Evolutionary conservation across 2,329 filamentous ascomycete genomes (phyloP).

Genomic region (Colletotrichum brevisporum): DNA sequence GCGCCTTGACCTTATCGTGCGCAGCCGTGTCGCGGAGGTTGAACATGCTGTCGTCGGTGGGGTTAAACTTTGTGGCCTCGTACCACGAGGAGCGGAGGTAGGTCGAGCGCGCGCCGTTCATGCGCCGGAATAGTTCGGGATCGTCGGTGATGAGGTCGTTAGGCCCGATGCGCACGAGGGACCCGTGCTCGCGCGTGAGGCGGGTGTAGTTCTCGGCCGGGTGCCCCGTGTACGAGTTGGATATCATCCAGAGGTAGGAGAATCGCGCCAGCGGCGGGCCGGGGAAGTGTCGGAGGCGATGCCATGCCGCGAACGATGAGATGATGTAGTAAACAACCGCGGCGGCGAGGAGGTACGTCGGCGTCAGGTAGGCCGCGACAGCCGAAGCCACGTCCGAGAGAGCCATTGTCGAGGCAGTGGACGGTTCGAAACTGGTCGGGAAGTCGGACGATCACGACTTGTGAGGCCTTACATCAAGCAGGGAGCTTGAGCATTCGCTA

Average conservation of each 20-base stretch:
- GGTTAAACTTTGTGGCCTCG: constrained; percentile 33
- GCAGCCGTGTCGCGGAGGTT: constrained; percentile 50
- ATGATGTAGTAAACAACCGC: constrained; percentile 37
- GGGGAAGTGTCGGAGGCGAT: constrained; percentile 28
- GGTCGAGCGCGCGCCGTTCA: constrained; percentile 34
- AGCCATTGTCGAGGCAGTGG: constrained; percentile 17
- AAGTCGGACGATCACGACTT: too few species aligned
- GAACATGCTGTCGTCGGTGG: constrained; percentile 40
- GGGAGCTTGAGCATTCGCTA: too few species aligned
- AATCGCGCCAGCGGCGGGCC: constrained; percentile 31
- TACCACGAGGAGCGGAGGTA: constrained; percentile 42
- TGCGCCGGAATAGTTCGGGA: constrained; percentile 34
- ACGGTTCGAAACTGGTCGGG: background rate
- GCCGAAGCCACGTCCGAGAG: background rate
- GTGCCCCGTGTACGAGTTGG: constrained; percentile 28
- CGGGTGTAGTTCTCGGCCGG: constrained; percentile 28
- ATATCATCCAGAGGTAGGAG: constrained; percentile 39
- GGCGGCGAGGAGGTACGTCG: constrained; percentile 4
- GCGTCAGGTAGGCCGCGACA: background rate
- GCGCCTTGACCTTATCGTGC: constrained; percentile 51
- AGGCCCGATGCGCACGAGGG: constrained; percentile 42
- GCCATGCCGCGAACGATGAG: constrained; percentile 49
- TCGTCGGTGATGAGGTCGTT: constrained; percentile 43
- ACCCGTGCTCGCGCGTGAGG: constrained; percentile 33
- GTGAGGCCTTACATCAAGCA: too few species aligned